Percentiles rank a stretch among this genome's conserved stretches.
Evolutionary conservation across 164 flowering plant species (phyloP).

Genomic region (Piper longum): DNA sequence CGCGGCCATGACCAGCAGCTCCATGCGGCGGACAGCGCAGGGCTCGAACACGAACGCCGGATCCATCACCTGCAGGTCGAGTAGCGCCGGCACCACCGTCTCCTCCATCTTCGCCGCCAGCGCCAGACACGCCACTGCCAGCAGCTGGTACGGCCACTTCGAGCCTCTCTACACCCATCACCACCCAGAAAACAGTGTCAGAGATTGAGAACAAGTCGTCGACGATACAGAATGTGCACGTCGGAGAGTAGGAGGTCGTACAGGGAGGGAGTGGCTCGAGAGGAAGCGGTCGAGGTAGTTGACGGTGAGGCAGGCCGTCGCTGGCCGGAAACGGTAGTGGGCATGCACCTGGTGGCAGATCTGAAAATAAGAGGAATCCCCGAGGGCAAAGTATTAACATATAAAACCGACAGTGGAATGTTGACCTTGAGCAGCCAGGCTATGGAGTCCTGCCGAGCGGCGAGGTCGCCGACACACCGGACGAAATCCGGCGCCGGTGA

Average conservation of each 20-base stretch:
- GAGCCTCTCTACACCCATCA: conserved; percentile 10
- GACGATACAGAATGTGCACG: too few species aligned
- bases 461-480: conserved; percentile 21
- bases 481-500: conserved; percentile 29
- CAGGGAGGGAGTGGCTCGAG: conserved; percentile 33
- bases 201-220: too few species aligned
- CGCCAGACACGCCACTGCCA: conserved; percentile 60
- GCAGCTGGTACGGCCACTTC: conserved; percentile 58
- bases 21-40: conserved; percentile 48
- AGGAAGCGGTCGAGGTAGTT: conserved; percentile 67
- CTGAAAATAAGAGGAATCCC: neutral
- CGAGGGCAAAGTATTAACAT: neutral
- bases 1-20: conserved; percentile 39
- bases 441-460: conserved; percentile 47
- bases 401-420: too few species aligned
- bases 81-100: conserved; percentile 28
- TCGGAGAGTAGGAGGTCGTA: conserved; percentile 2
- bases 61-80: conserved; percentile 40
- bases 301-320: conserved; percentile 45
- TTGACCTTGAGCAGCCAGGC: conserved; percentile 47
- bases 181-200: conserved; percentile 1
- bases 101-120: conserved; percentile 83
- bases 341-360: conserved; percentile 36
- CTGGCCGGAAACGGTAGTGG: conserved; percentile 34
- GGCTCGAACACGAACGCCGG: conserved; percentile 49